Base-by-base conservation (phyloP, 2,329 filamentous ascomycete species). In the Dissoconium aciculare region DNA sequence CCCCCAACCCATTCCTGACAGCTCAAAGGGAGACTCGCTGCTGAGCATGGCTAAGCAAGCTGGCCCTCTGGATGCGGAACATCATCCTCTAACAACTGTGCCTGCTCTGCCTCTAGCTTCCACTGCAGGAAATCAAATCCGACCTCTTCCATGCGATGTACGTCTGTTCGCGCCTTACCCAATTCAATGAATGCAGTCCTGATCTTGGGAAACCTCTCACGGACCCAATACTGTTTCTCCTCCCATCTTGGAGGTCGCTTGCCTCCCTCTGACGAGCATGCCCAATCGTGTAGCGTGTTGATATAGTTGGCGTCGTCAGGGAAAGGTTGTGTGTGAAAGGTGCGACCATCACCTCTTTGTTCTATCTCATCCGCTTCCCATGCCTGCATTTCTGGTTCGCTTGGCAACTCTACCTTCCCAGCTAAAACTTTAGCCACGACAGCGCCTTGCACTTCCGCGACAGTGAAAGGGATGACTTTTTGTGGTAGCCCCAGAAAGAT, bases 401-500 rank as follows among this genome's bases (percentile, higher is more conserved):
- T 48, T 1, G 84, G 84, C 5, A 93, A 59, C 0, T 56, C 39
- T 1, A 93, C 59, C 1, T 70, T 59, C 17, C 79, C 78, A 1
- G 81, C 71, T 69, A 81, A 92, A 0, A 85, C 67, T 1, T 81
- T 71, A 2, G 84, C 72, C 27, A 91, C 64, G 0, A 81, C 69
- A 0, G 84, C 78, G 1, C 74, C 73, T 54, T 94, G 85, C 4
- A 71, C 73, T 57, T 94, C 83, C 0, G 75, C 67, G 1, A 89
- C 46, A 0, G 81, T 77, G 51, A 92, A 92, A 0, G 87, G 87
- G n/a, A 91, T 78, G n/a, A 89, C 71, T 42, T 78, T 78, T 49
- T 84, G 77, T 11, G 79, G 75, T 23, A 94, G 61, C 0, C 70
- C 72, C 0, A 79, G 65, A 49, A 94, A 85, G 1, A 71, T 76